Evolutionary conservation across 1,139 yeast genomes (phyloP), one percentile per base, ranked within the genome.

Genomic region (Candida sanyaensis): DNA sequence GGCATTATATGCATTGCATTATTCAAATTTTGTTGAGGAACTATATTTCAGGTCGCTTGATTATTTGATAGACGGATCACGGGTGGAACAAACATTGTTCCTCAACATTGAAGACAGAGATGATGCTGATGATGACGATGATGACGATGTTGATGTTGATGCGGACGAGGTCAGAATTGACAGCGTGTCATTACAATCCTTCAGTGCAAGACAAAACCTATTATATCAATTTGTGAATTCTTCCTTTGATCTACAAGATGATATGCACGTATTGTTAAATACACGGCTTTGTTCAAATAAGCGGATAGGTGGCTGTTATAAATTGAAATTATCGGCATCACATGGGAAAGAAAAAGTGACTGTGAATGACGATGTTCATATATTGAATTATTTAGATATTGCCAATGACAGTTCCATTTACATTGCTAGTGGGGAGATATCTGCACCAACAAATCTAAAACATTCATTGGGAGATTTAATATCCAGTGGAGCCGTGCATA

Each of bases 171-270:
- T 11, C 2, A 6, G 10, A 9, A 17, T 34, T 4, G 6, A 11
- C 1, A 46, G 50, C 12, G 6, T n/a, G 10, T 47, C 50, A 26
- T 24, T 37, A 41, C 10, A 21, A 24, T 68, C 68, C 43, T 71
- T 65, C 55, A 66, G 68, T 51, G 62, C 59, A 30, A 68, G 68
- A 45, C 78, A 74, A 55, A 49, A 55, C 5, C 55, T 88, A 44
- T 61, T 82, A 17, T 91, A 92, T 60, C 96, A 89, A 59, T 87
- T 91, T 61, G 66, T 78, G 6, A 73, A 80, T n/a, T 81, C 76
- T 9, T 68, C 69, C 10, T 54, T 85, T 13, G 44, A 45, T 8
- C 28, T 54, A 7, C 11, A 37, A 6, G 55, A 59, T 8, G 45
- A 52, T 23, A 42, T 45, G 21, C 58, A 59, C 48, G 50, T 47